These are phyloP conservation scores for Lathyrus aphaca DNA, from an alignment of 306 rosid species.

Conservation along the genomic window DNA sequence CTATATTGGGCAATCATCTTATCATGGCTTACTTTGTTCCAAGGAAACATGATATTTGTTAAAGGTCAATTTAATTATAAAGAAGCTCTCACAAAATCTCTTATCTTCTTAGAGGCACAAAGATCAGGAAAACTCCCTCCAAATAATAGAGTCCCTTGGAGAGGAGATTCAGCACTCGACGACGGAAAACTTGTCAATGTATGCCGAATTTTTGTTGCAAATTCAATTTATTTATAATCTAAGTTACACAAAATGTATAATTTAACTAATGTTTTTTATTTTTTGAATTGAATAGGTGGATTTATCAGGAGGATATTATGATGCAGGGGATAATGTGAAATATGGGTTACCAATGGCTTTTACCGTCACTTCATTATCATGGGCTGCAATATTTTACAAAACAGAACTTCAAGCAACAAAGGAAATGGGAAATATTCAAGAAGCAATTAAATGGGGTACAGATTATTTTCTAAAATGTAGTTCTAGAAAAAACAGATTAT, in stretches of 20 bases:
- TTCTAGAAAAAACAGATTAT: slow-evolving; percentile 47
- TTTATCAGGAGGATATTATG: slow-evolving; percentile 89
- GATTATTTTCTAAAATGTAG: slow-evolving; percentile 75
- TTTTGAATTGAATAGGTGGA: slow-evolving; percentile 53
- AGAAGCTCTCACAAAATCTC: slow-evolving; percentile 83
- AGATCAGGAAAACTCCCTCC: slow-evolving; percentile 95
- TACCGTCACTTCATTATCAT: slow-evolving; percentile 77
- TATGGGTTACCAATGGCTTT: slow-evolving; percentile 96
- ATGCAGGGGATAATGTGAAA: slow-evolving; percentile 97
- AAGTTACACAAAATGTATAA: neutral
- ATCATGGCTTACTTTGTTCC: slow-evolving; percentile 58
- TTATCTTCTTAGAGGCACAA: slow-evolving; percentile 90
- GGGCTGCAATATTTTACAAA: slow-evolving; percentile 67
- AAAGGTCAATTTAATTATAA: slow-evolving; percentile 58
- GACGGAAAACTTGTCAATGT: slow-evolving; percentile 72
- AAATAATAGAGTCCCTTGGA: slow-evolving; percentile 68
- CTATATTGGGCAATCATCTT: slow-evolving; percentile 48
- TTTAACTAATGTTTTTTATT: neutral
- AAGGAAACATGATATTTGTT: slow-evolving; percentile 47
- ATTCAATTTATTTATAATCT: neutral
- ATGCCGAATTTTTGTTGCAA: neutral
- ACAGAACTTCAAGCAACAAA: slow-evolving; percentile 56
- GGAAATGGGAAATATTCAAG: slow-evolving; percentile 54
- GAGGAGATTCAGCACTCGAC: slow-evolving; percentile 86
- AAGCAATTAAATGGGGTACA: slow-evolving; percentile 86